Base-by-base conservation (phyloP, 169 alveolate genomes). In the Cystoisospora suis region DNA sequence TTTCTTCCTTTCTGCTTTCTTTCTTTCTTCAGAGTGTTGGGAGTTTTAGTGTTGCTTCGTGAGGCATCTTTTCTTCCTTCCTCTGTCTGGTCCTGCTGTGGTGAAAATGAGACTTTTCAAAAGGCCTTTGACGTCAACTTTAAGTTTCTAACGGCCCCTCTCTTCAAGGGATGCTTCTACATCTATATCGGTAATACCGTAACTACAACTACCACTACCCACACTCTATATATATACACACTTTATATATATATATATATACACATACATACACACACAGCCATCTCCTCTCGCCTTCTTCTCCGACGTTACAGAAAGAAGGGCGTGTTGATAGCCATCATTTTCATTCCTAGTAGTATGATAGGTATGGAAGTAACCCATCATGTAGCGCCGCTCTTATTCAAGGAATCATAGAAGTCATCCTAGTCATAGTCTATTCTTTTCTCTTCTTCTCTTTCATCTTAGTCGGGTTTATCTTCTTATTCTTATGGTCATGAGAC, bases 91-190 rank as follows among this genome's bases (percentile, higher is more conserved):
- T 53, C 29, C 65, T 53, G 65, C 65, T 53, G 65, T 53, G 65
- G 65, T 12, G 23, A 23, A 15, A 12, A 12, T 23, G 65, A 53
- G 7, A 4, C 47, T 38, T 36, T 9, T 53, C 83, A 72, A 38
- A 34, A 72, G 27, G 45, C 38, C 23, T 53, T 72, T 29, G 3
- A 3, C 40, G 83, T 23, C 3, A 4, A 38, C 32, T 72, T 46
- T 34, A 38, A n/a, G 34, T 72, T 72, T 36, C 83, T 72, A 6
- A 17, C 17, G 58, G 3, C 15, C 56, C 83, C 83, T 17, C 36
- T 72, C 83, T 72, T 15, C 83, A 72, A 72, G 42, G 83, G 83
- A 7, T 53, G 36, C 83, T 72, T 72, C 83, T 72, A 72, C 83
- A 72, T 72, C 42, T 36, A 72, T 34, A 0, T 72, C 23, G 83